Conservation (phyloP, 805 yeast genomes). For the Henningerozyma blattae region DNA sequence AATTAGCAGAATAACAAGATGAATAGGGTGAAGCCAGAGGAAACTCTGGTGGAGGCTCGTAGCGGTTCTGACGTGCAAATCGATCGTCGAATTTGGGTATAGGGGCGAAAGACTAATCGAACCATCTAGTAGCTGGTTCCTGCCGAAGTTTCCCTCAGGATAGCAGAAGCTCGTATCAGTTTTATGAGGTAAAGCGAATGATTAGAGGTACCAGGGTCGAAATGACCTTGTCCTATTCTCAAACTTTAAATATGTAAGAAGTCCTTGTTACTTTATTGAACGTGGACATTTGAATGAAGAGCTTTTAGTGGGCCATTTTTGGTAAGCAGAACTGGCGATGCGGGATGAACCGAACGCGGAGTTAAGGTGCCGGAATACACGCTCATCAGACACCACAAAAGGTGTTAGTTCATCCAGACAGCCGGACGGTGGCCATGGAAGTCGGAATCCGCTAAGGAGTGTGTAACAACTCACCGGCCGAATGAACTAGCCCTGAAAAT, state of each 20-base stretch:
- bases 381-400: too few species aligned
- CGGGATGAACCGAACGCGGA: constrained; percentile 33
- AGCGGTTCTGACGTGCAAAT: constrained; percentile 35
- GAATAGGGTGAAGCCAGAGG: constrained; percentile 35
- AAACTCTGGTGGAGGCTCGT: constrained; percentile 35
- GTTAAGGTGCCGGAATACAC: constrained; percentile 32
- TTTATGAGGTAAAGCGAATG: constrained; percentile 32
- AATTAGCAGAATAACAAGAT: too few species aligned
- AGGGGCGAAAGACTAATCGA: constrained; percentile 34
- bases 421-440: constrained; percentile 45
- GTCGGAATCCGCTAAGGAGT: constrained; percentile 46
- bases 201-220: constrained; percentile 31
- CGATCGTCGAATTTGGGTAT: constrained; percentile 34
- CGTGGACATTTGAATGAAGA: constrained; percentile 31
- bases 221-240: constrained; percentile 31
- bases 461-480: constrained; percentile 42
- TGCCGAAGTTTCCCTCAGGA: constrained; percentile 34
- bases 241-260: constrained; percentile 32
- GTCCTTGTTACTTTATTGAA: constrained; percentile 31
- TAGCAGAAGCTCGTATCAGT: constrained; percentile 32
- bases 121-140: constrained; percentile 34
- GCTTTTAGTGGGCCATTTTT: constrained; percentile 35
- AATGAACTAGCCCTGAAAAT: constrained; percentile 34
- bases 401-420: constrained; percentile 33
- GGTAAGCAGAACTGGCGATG: constrained; percentile 38